Conservation (phyloP, 148 eudicot species). For the Bassia scoparia region DNA sequence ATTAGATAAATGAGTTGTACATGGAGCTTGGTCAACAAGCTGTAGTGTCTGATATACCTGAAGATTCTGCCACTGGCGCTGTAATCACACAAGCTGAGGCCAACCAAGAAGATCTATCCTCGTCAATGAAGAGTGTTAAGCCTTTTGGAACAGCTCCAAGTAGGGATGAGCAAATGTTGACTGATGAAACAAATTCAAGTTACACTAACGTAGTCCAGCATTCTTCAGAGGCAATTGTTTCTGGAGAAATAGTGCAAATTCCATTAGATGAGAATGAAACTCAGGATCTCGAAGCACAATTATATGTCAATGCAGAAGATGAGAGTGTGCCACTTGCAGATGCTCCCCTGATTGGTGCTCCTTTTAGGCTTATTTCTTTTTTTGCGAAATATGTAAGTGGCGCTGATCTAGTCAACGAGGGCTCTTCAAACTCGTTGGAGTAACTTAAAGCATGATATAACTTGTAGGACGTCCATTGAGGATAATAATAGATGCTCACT, state of each 20-base stretch:
- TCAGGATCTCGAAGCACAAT: conserved; percentile 29
- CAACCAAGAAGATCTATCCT: conserved; percentile 27
- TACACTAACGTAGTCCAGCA: conserved; percentile 23
- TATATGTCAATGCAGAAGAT: conserved; percentile 16
- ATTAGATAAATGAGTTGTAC: conserved; percentile 56
- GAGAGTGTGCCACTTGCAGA: conserved; percentile 54
- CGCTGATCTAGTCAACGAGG: conserved; percentile 65
- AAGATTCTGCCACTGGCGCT: conserved; percentile 27
- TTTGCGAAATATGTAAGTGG: conserved; percentile 88
- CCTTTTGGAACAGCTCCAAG: conserved; percentile 28
- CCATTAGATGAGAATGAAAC: conserved; percentile 57
- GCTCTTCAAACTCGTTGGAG: conserved; percentile 18
- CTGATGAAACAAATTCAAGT: conserved; percentile 22
- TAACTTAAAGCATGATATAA: not conserved
- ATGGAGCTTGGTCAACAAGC: conserved; percentile 49
- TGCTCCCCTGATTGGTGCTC: conserved; percentile 92
- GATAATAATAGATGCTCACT: not conserved
- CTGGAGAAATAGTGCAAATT: conserved; percentile 77
- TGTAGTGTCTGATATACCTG: conserved; percentile 26
- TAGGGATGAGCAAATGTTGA: conserved; percentile 25
- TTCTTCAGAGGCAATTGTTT: conserved; percentile 38
- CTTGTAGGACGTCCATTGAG: conserved; percentile 4
- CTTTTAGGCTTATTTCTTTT: conserved; percentile 79
- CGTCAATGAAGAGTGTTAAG: conserved; percentile 27
- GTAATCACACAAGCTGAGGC: conserved; percentile 28